Evolutionary conservation across 768 basidiomycete species (phyloP).

Genomic region (Daedaleopsis nitida): DNA sequence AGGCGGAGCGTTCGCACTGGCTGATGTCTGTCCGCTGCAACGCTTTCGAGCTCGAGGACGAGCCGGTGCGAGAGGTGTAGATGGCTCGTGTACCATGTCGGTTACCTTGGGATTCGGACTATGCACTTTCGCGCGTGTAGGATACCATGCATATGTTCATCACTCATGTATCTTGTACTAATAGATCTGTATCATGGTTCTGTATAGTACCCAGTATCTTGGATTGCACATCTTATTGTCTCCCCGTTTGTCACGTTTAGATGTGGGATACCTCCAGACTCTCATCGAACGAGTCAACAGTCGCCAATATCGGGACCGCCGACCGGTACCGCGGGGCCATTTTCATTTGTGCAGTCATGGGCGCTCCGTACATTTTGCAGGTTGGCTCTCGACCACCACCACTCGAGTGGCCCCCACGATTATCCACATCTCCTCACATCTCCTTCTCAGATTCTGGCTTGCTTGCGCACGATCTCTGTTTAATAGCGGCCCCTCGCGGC

Average conservation of each 20-base stretch:
- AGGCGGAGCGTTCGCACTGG: slow-evolving; percentile 49
- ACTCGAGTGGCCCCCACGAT: not conserved
- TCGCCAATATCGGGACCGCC: too few relatives aligned
- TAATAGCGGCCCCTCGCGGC: slow-evolving; percentile 10
- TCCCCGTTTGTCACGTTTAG: too few relatives aligned
- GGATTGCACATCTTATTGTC: too few relatives aligned
- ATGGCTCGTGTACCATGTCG: not conserved
- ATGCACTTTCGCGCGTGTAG: not conserved
- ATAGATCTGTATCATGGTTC: not conserved
- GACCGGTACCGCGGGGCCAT: too few relatives aligned
- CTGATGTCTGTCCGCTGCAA: slow-evolving; percentile 48
- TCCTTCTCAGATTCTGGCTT: not conserved
- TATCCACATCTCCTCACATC: not conserved
- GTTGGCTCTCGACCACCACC: slow-evolving; percentile 14
- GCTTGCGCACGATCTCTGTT: not conserved
- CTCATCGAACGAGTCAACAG: too few relatives aligned
- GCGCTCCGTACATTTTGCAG: not conserved
- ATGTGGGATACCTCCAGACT: too few relatives aligned
- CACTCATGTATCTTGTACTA: not conserved
- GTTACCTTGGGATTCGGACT: not conserved
- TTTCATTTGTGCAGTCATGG: not conserved
- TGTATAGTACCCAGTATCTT: too few relatives aligned
- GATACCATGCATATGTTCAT: not conserved
- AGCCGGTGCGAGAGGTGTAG: not conserved
- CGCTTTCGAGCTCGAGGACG: slow-evolving; percentile 39